Evolutionary conservation across 2,329 filamentous ascomycete genomes (phyloP).

Genomic region (Calycina herbarum): DNA sequence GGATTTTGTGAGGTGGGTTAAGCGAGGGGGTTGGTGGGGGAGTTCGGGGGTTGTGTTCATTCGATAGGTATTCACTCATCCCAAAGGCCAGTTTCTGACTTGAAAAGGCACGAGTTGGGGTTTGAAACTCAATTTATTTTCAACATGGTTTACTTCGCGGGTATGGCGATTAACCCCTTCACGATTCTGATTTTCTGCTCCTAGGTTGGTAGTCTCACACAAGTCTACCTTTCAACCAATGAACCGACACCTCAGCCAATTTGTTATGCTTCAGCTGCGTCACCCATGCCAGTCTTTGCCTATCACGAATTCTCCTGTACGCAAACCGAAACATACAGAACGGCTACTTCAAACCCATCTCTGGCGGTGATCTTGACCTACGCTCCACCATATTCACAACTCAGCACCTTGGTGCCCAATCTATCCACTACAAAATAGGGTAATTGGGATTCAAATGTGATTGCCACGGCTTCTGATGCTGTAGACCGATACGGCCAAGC

Average conservation of each 20-base stretch:
- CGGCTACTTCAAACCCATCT: not conserved
- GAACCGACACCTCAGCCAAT: not conserved
- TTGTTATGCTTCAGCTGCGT: not conserved
- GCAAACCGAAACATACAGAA: not conserved
- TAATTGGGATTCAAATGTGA: not conserved
- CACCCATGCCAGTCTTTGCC: not conserved
- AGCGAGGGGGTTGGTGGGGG: too few species aligned
- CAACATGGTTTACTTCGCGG: not conserved
- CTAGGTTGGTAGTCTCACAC: not conserved
- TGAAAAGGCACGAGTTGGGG: too few species aligned
- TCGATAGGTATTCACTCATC: too few species aligned
- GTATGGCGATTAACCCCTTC: not conserved
- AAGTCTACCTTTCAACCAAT: not conserved
- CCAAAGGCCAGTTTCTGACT: too few species aligned
- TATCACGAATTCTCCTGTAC: not conserved
- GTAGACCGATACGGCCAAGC: not conserved
- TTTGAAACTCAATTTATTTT: not conserved
- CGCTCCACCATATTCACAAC: not conserved
- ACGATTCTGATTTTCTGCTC: not conserved
- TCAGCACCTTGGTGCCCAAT: not conserved
- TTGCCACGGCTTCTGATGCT: not conserved
- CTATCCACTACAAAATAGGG: not conserved
- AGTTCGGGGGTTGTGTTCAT: too few species aligned
- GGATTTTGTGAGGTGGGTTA: too few species aligned
- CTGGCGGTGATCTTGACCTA: not conserved